Percentiles rank a stretch among this genome's conserved stretches.
Conservation (phyloP, 2,329 filamentous ascomycete genomes). For the Pestalotiopsis sp. region DNA sequence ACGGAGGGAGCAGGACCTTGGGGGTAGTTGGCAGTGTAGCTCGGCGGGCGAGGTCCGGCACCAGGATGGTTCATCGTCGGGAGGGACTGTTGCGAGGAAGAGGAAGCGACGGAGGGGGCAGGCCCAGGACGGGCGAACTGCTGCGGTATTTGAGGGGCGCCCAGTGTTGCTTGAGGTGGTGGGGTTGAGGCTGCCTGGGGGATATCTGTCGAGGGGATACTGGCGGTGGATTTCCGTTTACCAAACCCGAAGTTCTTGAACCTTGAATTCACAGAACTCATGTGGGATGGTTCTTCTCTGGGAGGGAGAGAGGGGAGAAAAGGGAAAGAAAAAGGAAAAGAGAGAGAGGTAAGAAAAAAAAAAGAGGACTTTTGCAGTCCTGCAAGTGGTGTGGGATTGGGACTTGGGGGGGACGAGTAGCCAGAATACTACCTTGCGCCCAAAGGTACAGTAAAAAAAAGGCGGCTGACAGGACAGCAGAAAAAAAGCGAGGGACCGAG, state of each 20-base stretch:
- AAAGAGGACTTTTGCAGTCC: constrained; percentile 13
- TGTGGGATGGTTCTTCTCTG: constrained; percentile 41
- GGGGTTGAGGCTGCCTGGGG: constrained; percentile 38
- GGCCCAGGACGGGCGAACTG: constrained; percentile 43
- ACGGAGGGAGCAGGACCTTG: constrained; percentile 46
- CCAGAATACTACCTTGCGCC: constrained; percentile 9
- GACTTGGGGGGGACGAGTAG: background rate
- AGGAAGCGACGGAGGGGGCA: constrained; percentile 47
- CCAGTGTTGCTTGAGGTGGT: constrained; percentile 32
- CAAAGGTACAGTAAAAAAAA: background rate
- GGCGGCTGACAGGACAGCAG: constrained; percentile 5
- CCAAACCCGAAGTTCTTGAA: constrained; percentile 81
- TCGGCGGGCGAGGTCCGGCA: constrained; percentile 62
- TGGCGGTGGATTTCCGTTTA: constrained; percentile 73
- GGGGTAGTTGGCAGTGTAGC: constrained; percentile 61
- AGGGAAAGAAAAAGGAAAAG: constrained; percentile 23
- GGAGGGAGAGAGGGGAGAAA: constrained; percentile 32
- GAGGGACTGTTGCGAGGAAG: constrained; percentile 50
- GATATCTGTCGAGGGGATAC: constrained; percentile 53
- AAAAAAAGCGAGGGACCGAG: constrained; percentile 8
- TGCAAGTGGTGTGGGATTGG: constrained; percentile 7
- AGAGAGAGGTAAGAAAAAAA: constrained; percentile 23
- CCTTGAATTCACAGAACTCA: constrained; percentile 80
- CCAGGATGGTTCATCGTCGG: constrained; percentile 66
- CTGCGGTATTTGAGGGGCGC: constrained; percentile 51